Evolutionary conservation across 1,139 yeast species (phyloP), one percentile per base, ranked within the genome.

Genomic region (Pichia sp.): DNA sequence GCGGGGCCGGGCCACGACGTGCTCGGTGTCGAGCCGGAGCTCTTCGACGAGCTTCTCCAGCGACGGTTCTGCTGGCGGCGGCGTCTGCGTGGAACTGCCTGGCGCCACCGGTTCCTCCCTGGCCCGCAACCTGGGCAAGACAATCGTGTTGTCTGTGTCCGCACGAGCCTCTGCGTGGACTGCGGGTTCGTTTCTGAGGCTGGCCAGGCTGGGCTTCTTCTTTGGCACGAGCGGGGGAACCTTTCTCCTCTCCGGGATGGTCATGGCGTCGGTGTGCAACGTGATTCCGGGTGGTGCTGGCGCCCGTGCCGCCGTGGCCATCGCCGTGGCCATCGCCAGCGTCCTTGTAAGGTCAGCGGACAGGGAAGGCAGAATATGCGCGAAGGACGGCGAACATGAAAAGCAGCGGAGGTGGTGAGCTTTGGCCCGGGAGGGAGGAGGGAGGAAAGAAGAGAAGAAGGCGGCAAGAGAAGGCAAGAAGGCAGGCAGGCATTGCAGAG

Each of bases 141-240:
- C 29, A 7, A 46, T 46, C 8, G 49, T 46, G 29, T 32, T 40
- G 15, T 29, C 13, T 7, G 16, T 5, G 44, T 16, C 15, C n/a
- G 30, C 23, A 8, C 16, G 13, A 29, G 32, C 48, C 11, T 10
- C 8, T 13, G 16, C 11, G 16, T 23, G 26, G 26, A 23, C 26
- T 23, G 26, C 26, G 26, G 26, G 26, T 23, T 43, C 16, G 45
- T 41, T 8, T 11, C 19, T 42, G 26, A 32, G 42, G 23, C 16
- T 15, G 23, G 10, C n/a, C 19, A 46, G 40, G 16, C 49, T 32
- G 15, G 15, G 13, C 29, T 42, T 26, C 26, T 62, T 63, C 45
- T 54, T 53, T 10, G 66, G 64, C 10, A 61, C 61, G 10, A 58
- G 30, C 29, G 64, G 62, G 3, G 57, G 57, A 10, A 51, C 32